These are phyloP conservation scores for Apiospora koreana DNA, from an alignment of 2,329 filamentous ascomycete species.

Conservation along the genomic window DNA sequence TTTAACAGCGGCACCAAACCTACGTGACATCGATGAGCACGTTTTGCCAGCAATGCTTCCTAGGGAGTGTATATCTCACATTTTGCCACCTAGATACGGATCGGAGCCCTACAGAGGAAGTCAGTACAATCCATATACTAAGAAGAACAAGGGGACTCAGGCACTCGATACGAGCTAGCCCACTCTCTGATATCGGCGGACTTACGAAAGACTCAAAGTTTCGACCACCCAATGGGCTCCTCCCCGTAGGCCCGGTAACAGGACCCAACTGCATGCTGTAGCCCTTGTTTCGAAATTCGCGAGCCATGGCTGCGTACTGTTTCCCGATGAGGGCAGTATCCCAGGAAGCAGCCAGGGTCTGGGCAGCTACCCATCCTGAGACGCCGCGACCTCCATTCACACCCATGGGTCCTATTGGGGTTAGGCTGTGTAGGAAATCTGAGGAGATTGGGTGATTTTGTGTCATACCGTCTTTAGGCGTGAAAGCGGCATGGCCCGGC, in stretches of 20 bases:
- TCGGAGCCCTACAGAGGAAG: not conserved
- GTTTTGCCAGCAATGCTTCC: accelerated
- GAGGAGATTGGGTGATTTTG: not conserved
- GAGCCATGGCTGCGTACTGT: not conserved
- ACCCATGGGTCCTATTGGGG: not conserved
- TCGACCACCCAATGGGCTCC: not conserved
- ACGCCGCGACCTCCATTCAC: not conserved
- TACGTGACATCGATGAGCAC: not conserved
- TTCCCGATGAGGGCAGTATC: not conserved
- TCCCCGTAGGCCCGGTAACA: not conserved
- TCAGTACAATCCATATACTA: not conserved
- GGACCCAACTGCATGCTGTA: not conserved
- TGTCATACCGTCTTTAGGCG: not conserved
- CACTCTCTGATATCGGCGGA: not conserved
- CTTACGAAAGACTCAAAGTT: not conserved
- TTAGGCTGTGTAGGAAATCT: not conserved
- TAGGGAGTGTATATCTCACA: not conserved
- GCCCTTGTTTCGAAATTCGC: not conserved
- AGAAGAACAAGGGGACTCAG: accelerated
- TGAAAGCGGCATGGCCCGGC: not conserved
- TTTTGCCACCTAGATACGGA: not conserved
- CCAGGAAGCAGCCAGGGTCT: not conserved
- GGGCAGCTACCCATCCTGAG: not conserved
- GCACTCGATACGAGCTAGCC: not conserved
- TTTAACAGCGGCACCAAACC: not conserved